Percentiles rank a stretch among this genome's conserved stretches.
Conservation (phyloP, 2,329 filamentous ascomycete species). For the Cercospora zeae-maydis region DNA sequence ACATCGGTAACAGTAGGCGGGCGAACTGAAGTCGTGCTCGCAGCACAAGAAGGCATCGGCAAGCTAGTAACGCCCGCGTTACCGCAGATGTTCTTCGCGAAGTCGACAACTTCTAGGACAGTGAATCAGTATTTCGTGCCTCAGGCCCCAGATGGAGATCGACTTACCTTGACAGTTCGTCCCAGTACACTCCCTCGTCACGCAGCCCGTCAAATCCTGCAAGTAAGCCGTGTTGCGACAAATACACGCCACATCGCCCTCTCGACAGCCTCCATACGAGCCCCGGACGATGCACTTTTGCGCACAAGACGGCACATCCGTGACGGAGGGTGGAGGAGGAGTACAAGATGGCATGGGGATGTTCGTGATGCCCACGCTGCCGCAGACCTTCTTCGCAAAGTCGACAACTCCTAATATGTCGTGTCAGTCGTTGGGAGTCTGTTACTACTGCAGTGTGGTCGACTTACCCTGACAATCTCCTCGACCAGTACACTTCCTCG, state of each 20-base stretch:
- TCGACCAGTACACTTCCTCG: neutral
- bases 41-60: slow-evolving; percentile 1
- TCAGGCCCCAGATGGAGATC: neutral
- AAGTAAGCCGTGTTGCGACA: slow-evolving; percentile 5
- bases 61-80: neutral
- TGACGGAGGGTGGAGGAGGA: neutral
- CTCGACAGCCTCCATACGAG: neutral
- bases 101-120: slow-evolving; percentile 5
- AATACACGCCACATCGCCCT: slow-evolving; percentile 7
- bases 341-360: neutral
- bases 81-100: slow-evolving; percentile 6
- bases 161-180: neutral
- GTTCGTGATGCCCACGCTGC: neutral
- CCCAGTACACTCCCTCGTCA: neutral
- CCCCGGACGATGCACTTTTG: neutral
- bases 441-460: too few species aligned
- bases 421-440: too few species aligned
- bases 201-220: neutral
- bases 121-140: neutral
- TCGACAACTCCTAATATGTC: neutral
- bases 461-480: neutral
- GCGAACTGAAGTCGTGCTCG: neutral
- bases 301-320: neutral
- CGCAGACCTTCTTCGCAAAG: neutral
- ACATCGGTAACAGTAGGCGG: neutral